Conservation (phyloP, 1,284 basidiomycete species). For the Irpex sp. region DNA sequence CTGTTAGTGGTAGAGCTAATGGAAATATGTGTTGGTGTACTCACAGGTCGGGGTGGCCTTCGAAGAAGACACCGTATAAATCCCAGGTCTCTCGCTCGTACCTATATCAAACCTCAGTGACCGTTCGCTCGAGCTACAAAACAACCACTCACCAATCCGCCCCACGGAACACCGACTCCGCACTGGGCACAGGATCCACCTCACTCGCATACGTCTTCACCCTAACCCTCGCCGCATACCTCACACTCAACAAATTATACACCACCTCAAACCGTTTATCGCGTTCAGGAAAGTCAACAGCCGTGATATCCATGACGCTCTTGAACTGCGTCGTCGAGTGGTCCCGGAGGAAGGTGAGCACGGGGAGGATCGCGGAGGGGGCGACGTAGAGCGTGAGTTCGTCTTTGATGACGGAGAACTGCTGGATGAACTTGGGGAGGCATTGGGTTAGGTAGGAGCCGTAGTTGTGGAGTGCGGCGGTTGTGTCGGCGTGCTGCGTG, state of each 20-base stretch:
- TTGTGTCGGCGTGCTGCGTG: slow-evolving; percentile 63
- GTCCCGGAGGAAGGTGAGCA: slow-evolving; percentile 93
- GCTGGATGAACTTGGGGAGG: slow-evolving; percentile 93
- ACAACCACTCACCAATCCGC: slow-evolving; percentile 81
- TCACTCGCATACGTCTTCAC: slow-evolving; percentile 99
- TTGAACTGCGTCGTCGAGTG: slow-evolving; percentile 98
- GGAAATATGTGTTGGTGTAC: slow-evolving; percentile 29
- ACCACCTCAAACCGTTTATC: slow-evolving; percentile 96
- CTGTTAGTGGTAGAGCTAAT: slow-evolving; percentile 11
- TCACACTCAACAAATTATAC: slow-evolving; percentile 90
- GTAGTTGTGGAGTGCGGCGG: slow-evolving; percentile 80
- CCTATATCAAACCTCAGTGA: slow-evolving; percentile 36
- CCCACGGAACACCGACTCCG: slow-evolving; percentile 77
- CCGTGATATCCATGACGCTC: slow-evolving; percentile 89
- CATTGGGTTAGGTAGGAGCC: slow-evolving; percentile 90
- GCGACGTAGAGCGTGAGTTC: slow-evolving; percentile 90
- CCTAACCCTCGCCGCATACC: slow-evolving; percentile 76
- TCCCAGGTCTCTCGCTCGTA: slow-evolving; percentile 99
- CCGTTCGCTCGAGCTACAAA: slow-evolving; percentile 9
- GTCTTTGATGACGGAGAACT: slow-evolving; percentile 97
- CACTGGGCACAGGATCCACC: slow-evolving; percentile 91
- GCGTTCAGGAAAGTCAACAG: slow-evolving; percentile 93
- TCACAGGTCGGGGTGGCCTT: slow-evolving; percentile 93
- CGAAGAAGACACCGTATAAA: slow-evolving; percentile 97
- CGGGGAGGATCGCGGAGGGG: slow-evolving; percentile 81